These are phyloP conservation scores for Claviceps humidiphila DNA, from an alignment of 2,329 filamentous ascomycete species.

Conservation along the genomic window DNA sequence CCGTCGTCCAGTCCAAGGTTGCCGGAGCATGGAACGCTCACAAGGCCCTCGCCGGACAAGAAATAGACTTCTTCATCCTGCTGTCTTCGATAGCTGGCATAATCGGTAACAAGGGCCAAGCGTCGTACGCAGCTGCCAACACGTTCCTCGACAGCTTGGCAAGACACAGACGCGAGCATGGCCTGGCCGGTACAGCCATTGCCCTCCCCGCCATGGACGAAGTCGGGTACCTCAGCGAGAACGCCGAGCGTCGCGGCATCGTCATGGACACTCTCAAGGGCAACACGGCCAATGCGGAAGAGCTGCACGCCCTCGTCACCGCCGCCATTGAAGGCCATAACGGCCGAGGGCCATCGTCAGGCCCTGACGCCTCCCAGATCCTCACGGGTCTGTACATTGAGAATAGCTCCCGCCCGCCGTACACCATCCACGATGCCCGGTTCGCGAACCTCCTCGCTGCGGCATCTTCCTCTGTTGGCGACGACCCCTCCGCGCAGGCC, in stretches of 20 bases:
- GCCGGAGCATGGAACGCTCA: slow-evolving; percentile 42
- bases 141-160: slow-evolving; percentile 23
- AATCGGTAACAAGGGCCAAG: slow-evolving; percentile 37
- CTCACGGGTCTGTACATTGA: slow-evolving; percentile 40
- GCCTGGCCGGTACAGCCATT: slow-evolving; percentile 27
- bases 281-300: slow-evolving; percentile 37
- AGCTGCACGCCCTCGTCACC: slow-evolving; percentile 40
- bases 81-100: slow-evolving; percentile 40
- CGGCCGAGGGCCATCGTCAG: slow-evolving; percentile 18
- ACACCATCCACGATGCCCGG: slow-evolving; percentile 25
- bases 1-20: slow-evolving; percentile 37
- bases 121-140: slow-evolving; percentile 39
- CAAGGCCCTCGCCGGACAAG: slow-evolving; percentile 23
- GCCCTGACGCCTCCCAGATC: slow-evolving; percentile 24
- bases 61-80: slow-evolving; percentile 39
- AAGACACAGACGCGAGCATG: slow-evolving; percentile 24
- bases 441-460: slow-evolving; percentile 1
- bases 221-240: slow-evolving; percentile 30
- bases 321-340: slow-evolving; percentile 29
- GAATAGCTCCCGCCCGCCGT: slow-evolving; percentile 30
- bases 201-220: slow-evolving; percentile 38
- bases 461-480: not conserved
- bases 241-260: slow-evolving; percentile 27
- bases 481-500: slow-evolving; percentile 4
- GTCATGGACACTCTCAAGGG: slow-evolving; percentile 31